A percentile compares a stretch with the other conserved stretches of the same genome.
Evolutionary conservation across 164 flowering plant genomes (phyloP).

Genomic region (Cinnamomum micranthum): DNA sequence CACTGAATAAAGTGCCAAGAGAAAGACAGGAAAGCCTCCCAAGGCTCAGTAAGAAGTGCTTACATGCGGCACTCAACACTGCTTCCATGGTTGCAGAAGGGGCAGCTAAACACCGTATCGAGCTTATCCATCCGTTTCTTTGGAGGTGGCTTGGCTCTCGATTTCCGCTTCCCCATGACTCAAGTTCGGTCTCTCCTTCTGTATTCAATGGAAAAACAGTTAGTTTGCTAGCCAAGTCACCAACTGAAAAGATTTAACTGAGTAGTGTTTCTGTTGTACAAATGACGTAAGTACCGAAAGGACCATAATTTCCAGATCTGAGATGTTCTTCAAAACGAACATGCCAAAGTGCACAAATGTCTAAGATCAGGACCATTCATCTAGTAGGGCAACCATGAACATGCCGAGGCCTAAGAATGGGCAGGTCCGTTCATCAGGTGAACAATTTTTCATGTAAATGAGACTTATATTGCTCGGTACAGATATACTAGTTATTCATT

Average conservation of each 20-base stretch:
- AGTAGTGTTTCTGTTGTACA: neutral
- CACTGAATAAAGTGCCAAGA: too few relatives aligned
- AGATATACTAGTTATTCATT: too few relatives aligned
- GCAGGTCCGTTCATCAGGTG: too few relatives aligned
- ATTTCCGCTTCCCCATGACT: constrained; percentile 75
- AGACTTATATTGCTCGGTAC: too few relatives aligned
- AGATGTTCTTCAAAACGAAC: too few relatives aligned
- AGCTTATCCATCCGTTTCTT: constrained; percentile 90
- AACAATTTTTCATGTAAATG: too few relatives aligned
- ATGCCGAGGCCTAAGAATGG: too few relatives aligned
- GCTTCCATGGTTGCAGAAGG: constrained; percentile 68
- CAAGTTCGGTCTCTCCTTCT: neutral
- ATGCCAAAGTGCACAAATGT: too few relatives aligned
- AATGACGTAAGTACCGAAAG: too few relatives aligned
- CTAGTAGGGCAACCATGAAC: too few relatives aligned
- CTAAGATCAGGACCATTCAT: too few relatives aligned
- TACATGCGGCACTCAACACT: constrained; percentile 88
- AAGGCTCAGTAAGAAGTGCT: constrained; percentile 17
- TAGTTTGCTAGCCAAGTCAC: neutral
- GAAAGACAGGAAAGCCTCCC: too few relatives aligned
- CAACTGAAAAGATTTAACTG: neutral
- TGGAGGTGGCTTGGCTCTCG: constrained; percentile 58
- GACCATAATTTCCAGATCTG: neutral
- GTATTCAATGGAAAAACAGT: neutral
- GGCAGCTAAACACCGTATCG: constrained; percentile 90